Conservation (phyloP, 2,329 filamentous ascomycete genomes). For the Chaetomium strumarium region DNA sequence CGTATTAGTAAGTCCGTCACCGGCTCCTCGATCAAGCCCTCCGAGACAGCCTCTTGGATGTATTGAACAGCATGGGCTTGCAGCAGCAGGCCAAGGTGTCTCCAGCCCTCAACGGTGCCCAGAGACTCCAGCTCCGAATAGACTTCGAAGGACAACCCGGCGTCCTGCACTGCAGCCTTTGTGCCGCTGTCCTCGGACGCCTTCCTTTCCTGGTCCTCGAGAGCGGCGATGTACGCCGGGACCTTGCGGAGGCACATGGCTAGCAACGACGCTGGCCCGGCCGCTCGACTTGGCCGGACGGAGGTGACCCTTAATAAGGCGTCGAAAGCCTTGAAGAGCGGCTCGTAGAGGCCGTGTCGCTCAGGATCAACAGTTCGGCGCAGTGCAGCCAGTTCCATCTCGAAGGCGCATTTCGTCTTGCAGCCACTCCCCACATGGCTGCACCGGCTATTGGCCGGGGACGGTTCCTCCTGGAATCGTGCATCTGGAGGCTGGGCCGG, state of each 20-base stretch:
- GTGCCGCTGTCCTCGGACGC: conserved; percentile 36
- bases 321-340: conserved; percentile 41
- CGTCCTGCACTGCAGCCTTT: conserved; percentile 30
- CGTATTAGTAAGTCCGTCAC: conserved; percentile 38
- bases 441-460: conserved; percentile 7
- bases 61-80: conserved; percentile 42
- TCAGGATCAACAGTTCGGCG: conserved; percentile 27
- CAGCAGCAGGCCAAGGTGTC: conserved; percentile 39
- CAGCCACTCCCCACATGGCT: conserved; percentile 2
- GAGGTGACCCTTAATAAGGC: conserved; percentile 39
- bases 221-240: conserved; percentile 41
- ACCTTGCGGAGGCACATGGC: conserved; percentile 45
- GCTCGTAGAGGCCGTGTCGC: conserved; percentile 37
- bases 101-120: conserved; percentile 40
- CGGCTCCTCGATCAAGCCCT: conserved; percentile 36
- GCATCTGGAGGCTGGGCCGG: conserved; percentile 16
- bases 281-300: conserved; percentile 20
- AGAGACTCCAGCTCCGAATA: conserved; percentile 45
- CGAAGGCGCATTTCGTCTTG: conserved; percentile 25
- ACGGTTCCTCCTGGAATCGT: not conserved
- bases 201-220: conserved; percentile 38
- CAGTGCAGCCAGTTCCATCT: conserved; percentile 33
- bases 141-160: conserved; percentile 38
- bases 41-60: conserved; percentile 36
- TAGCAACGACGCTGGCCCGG: conserved; percentile 36